phyloP scores from a whole-genome alignment of 2,329 filamentous ascomycete species.

The Stemphylium vesicarium region DNA sequence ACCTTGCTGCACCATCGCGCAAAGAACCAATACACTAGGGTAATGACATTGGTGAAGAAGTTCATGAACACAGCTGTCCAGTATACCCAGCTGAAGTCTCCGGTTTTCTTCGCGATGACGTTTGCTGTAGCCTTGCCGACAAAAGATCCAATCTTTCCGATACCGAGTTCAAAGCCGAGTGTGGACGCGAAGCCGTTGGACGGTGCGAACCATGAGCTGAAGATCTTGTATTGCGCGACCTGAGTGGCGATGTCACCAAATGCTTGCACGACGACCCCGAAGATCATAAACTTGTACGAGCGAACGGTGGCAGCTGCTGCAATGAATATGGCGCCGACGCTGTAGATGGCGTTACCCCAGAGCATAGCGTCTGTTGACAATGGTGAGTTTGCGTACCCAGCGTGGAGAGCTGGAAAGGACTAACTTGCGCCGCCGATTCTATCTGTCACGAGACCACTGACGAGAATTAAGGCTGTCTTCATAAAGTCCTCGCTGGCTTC shows the following conservation, averaged over 20 bases:
- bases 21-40: constrained; percentile 62
- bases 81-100: constrained; percentile 67
- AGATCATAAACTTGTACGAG: constrained; percentile 67
- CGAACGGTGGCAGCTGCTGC: constrained; percentile 64
- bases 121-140: constrained; percentile 67
- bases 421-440: constrained; percentile 61
- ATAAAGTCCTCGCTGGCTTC: constrained; percentile 69
- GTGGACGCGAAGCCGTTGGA: constrained; percentile 68
- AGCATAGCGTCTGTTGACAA: constrained; percentile 57
- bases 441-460: constrained; percentile 64
- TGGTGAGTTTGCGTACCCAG: neutral
- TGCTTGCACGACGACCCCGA: constrained; percentile 61
- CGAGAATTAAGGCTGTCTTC: constrained; percentile 62
- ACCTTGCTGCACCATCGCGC: constrained; percentile 58
- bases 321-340: constrained; percentile 64
- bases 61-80: constrained; percentile 70
- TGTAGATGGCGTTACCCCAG: constrained; percentile 67
- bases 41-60: constrained; percentile 65
- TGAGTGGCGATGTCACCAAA: constrained; percentile 70
- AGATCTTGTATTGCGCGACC: constrained; percentile 69
- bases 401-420: neutral
- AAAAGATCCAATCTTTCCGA: constrained; percentile 67
- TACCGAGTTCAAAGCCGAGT: constrained; percentile 64
- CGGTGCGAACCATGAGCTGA: constrained; percentile 69
- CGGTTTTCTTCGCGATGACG: constrained; percentile 63